Percentiles rank a stretch among this genome's conserved stretches.
Evolutionary conservation across 495 filamentous ascomycete species (phyloP).

Genomic region (Penicillium verhagenii): DNA sequence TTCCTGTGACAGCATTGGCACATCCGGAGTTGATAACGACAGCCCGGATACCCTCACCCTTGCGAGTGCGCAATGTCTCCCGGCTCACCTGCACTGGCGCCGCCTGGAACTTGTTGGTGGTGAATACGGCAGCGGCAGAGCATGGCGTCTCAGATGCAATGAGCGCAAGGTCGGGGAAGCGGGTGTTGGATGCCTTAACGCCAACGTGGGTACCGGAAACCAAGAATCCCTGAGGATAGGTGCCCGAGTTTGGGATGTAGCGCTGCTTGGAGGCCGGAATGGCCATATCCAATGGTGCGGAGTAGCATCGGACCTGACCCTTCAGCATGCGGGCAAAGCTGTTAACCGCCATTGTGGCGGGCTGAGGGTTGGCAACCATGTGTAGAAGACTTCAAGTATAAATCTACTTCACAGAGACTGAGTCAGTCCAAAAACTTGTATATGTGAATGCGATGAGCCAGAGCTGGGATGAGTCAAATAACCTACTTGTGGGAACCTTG

Average conservation of each 20-base stretch:
- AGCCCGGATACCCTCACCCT: slow-evolving; percentile 69
- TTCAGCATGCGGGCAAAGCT: slow-evolving; percentile 42
- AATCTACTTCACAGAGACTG: background rate
- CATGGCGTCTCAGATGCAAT: slow-evolving; percentile 85
- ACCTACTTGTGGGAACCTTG: slow-evolving; percentile 10
- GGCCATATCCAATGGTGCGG: slow-evolving; percentile 57
- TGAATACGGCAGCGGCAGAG: slow-evolving; percentile 92
- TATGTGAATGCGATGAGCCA: background rate
- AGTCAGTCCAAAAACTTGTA: background rate
- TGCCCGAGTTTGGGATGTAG: slow-evolving; percentile 82
- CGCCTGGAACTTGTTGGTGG: slow-evolving; percentile 97
- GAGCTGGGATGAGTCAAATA: slow-evolving; percentile 18
- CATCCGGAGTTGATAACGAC: slow-evolving; percentile 95
- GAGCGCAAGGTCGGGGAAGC: slow-evolving; percentile 84
- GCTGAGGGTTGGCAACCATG: slow-evolving; percentile 32
- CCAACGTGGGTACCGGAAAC: slow-evolving; percentile 88
- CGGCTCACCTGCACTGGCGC: slow-evolving; percentile 86
- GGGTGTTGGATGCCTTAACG: slow-evolving; percentile 88
- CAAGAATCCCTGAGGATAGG: slow-evolving; percentile 86
- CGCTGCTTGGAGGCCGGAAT: slow-evolving; percentile 76
- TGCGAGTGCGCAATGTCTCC: slow-evolving; percentile 61
- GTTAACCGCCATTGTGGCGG: slow-evolving; percentile 34
- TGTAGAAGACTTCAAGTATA: slow-evolving; percentile 4
- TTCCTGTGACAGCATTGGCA: slow-evolving; percentile 96
- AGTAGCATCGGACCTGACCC: slow-evolving; percentile 55